phyloP scores from a whole-genome alignment of 257 asterid species.

The Fraxinus pennsylvanica region DNA sequence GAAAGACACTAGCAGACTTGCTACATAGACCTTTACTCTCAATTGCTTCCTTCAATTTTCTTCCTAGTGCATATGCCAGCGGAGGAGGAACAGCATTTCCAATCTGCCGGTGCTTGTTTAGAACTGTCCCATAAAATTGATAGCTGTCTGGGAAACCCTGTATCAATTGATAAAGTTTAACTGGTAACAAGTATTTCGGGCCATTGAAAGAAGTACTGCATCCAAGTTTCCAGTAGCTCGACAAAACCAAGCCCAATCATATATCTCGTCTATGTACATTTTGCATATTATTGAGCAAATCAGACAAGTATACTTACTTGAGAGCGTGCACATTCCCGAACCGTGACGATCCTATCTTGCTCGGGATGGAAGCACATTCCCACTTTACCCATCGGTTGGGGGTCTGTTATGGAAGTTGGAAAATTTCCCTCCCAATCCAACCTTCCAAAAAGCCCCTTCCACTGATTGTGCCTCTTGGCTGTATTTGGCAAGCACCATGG shows the following conservation, averaged over 20 bases:
- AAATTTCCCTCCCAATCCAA: conserved; percentile 97
- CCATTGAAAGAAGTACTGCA: not conserved
- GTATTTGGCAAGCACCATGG: conserved; percentile 99
- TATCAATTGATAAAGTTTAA: conserved; percentile 9
- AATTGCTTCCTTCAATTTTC: conserved; percentile 79
- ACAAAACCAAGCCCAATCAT: not conserved
- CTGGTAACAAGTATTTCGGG: not conserved
- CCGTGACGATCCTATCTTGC: conserved; percentile 93
- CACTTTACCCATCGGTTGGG: conserved; percentile 96
- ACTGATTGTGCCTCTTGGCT: conserved; percentile 97
- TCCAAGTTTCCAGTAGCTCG: not conserved
- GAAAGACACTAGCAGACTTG: not conserved
- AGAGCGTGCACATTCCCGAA: conserved; percentile 97
- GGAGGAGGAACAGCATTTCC: conserved; percentile 99
- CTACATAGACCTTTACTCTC: conserved; percentile 34
- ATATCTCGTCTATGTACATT: not conserved
- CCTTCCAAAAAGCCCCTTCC: conserved; percentile 96
- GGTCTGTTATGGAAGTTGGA: conserved; percentile 87
- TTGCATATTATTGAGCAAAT: not conserved
- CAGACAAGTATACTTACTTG: conserved; percentile 56
- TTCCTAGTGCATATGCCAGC: conserved; percentile 81
- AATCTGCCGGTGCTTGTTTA: conserved; percentile 83
- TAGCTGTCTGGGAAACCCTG: conserved; percentile 90
- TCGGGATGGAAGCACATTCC: conserved; percentile 98
- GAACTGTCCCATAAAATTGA: conserved; percentile 60